Evolutionary conservation across 208 protist genomes (phyloP), one percentile per base, ranked within the genome.

Genomic region (Angomonas desouzai): DNA sequence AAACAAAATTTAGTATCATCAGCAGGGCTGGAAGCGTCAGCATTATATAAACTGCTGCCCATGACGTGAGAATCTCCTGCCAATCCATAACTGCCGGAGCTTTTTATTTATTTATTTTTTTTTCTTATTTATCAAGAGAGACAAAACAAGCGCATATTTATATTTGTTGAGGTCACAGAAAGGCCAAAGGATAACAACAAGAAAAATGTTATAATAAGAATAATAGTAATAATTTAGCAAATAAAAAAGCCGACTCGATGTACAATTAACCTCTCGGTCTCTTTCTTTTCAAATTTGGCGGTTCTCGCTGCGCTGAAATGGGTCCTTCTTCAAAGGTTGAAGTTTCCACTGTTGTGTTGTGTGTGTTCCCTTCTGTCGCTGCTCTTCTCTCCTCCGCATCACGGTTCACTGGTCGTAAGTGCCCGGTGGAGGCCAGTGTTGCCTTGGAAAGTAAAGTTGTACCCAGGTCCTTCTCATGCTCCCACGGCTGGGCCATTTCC

Each of bases 401-500:
- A 66, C 2, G 11, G 48, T 27, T 18, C 22, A 56, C 6, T 1
- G 82, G 71, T 0, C 36, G 55, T 48, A 85, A 61, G 9, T 66
- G 70, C 20, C 78, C 78, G 64, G 83, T 79, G 4, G 57, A 64
- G 25, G 66, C 61, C n/a, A 89, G 71, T 23, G 70, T 68, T 23
- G 66, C 51, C 32, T 72, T 72, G 11, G 83, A 91, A 51, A 88
- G 83, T 25, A 96, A 74, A 18, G 90, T 93, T 1, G 82, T 96
- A 16, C 90, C 90, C 22, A 96, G 81, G 57, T 96, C 90, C 47
- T 81, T 80, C 57, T 89, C 72, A 59, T 93, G 74, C 57, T 91
- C 90, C 87, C 90, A 96, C 22, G 90, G 90, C 75, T 98, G 97
- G 30, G 93, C 96, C 96, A 99, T 99, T 57, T 97, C 89, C 58